Base-by-base conservation (phyloP, 441 rosid species). In the Pelargonium citronellum region DNA sequence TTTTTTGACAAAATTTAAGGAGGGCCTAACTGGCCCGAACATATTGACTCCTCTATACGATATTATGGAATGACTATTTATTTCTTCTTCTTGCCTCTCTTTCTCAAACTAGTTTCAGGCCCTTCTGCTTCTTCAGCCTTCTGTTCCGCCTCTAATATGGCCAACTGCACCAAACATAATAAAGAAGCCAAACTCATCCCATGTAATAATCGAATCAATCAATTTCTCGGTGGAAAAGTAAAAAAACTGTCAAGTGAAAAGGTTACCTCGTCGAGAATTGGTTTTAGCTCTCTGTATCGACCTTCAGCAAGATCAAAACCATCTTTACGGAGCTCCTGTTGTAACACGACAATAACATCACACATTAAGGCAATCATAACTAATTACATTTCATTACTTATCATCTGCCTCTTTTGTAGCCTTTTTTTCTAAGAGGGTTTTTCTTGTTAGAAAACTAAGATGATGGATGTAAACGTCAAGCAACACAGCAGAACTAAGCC, bases 291-390 rank as follows among this genome's bases (percentile, higher is more conserved):
- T 74, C 82, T 79, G 76, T 88, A 91, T 46, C 96, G 90, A 77
- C 85, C 82, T 72, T 91, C 90, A 13, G 99, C 99, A 22, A 94
- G 96, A 82, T 91, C 97, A 77, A 94, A 94, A 37, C 99, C 97
- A 80, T 94, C 99, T 79, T 85, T 94, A 3, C 96, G 91, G 72
- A 94, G 90, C 85, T 94, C 99, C 97, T 94, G 86, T 44, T 46
- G 74, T 65, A 64, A 55, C 72, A 76, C 57, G 60, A 68, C 20
- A 67, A 66, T 39, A 30, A 64, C 7, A 30, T 34, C 17, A 63
- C 19, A 16, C 44, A 1, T 64, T 0, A 15, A n/a, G n/a, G 9
- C 67, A 13, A 11, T 30, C 67, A 39, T 64, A 7, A 15, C 19
- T 16, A 64, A 12, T 20, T 58, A 58, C 34, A 20, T 20, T 58